Evolutionary conservation across 2,329 filamentous ascomycete genomes (phyloP).

Genomic region (Xylaria sp.): DNA sequence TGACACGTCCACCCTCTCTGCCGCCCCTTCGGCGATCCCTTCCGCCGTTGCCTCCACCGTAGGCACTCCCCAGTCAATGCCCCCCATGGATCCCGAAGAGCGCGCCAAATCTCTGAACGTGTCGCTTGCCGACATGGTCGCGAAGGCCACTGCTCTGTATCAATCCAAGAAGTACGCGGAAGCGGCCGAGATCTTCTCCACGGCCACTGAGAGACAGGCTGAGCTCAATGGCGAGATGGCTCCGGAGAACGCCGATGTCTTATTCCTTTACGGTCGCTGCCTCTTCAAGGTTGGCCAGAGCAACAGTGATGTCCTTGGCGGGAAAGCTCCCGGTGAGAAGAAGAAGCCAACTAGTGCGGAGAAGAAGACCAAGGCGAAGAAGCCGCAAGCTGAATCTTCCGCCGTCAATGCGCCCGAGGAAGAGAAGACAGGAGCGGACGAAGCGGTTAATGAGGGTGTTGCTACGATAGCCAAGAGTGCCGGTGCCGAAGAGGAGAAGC

Average conservation of each 20-base stretch:
- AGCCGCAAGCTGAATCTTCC: slow-evolving; percentile 54
- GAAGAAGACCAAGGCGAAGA: slow-evolving; percentile 54
- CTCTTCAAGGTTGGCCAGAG: slow-evolving; percentile 93
- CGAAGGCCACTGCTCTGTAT: slow-evolving; percentile 85
- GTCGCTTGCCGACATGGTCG: slow-evolving; percentile 80
- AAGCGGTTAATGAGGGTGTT: slow-evolving; percentile 59
- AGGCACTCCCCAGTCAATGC: slow-evolving; percentile 48
- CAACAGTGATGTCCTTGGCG: slow-evolving; percentile 94
- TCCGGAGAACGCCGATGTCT: slow-evolving; percentile 88
- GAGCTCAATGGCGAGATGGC: slow-evolving; percentile 92
- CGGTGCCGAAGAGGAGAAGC: slow-evolving; percentile 53
- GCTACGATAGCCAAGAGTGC: slow-evolving; percentile 58
- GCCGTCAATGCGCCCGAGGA: slow-evolving; percentile 52
- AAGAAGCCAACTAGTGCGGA: slow-evolving; percentile 57
- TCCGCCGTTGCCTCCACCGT: slow-evolving; percentile 45
- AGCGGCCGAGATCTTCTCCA: slow-evolving; percentile 87
- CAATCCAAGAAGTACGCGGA: slow-evolving; percentile 88
- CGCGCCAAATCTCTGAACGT: slow-evolving; percentile 66
- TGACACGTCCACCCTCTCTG: slow-evolving; percentile 46
- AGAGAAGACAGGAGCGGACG: slow-evolving; percentile 55
- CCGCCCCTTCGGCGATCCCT: slow-evolving; percentile 47
- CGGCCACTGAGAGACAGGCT: slow-evolving; percentile 89
- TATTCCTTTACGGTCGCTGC: slow-evolving; percentile 93
- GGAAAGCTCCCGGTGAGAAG: slow-evolving; percentile 72
- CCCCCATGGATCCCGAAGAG: slow-evolving; percentile 54